Conservation (phyloP, 345 rosid species). For the Rhodamnia rubescens region DNA sequence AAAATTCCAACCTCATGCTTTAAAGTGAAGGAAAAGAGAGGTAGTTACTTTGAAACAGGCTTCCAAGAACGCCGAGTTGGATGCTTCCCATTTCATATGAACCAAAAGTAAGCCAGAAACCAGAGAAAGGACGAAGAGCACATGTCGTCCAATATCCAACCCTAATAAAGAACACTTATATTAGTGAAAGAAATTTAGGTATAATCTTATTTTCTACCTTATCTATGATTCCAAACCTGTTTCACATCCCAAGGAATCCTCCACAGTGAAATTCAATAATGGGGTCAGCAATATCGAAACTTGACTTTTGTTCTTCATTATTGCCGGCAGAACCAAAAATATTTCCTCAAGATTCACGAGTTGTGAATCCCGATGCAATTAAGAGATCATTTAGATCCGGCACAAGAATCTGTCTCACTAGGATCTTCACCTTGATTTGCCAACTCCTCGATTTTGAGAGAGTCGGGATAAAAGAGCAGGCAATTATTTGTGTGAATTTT, state of each 20-base stretch:
- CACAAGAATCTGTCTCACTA: not conserved
- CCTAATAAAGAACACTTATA: not conserved
- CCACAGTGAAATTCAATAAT: not conserved
- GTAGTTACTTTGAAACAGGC: not conserved
- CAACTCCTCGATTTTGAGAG: not conserved
- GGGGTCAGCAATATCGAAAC: not conserved
- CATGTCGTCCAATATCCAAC: not conserved
- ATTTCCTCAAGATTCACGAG: not conserved
- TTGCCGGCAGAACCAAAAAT: too few species aligned
- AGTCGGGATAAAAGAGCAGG: not conserved
- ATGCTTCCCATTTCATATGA: not conserved
- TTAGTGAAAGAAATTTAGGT: not conserved
- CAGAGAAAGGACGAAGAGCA: not conserved
- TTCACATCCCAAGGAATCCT: not conserved
- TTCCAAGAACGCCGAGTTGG: not conserved
- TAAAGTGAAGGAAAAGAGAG: not conserved
- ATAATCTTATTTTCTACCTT: not conserved
- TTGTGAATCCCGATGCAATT: not conserved
- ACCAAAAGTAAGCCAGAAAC: not conserved
- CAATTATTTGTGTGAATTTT: not conserved
- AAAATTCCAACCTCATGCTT: not conserved
- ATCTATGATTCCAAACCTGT: not conserved
- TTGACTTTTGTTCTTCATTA: not conserved
- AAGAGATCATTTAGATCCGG: not conserved
- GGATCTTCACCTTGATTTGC: not conserved